A percentile compares a stretch with the other conserved stretches of the same genome.
Evolutionary conservation across 208 protist genomes (phyloP).

Genomic region (Trichomonas tenax): DNA sequence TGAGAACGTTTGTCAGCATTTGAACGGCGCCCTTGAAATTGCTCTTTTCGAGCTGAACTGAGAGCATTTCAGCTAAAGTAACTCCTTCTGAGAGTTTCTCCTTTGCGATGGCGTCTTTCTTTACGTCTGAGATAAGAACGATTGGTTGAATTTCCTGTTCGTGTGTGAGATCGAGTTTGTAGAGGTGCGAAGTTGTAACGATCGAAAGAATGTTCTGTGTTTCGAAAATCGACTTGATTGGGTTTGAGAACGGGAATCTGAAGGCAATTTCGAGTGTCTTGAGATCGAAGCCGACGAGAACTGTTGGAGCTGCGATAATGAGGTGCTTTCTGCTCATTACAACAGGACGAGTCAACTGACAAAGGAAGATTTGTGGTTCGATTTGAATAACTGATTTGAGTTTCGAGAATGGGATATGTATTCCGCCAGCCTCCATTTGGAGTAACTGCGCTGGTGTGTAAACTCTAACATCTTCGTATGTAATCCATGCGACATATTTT

Average conservation of each 20-base stretch:
- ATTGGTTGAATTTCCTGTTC: background rate
- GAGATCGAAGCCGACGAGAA: background rate
- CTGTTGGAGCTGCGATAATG: background rate
- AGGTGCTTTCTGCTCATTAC: background rate
- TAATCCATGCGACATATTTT: background rate
- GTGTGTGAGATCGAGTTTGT: background rate
- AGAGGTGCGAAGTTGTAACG: background rate
- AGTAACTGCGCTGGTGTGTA: background rate
- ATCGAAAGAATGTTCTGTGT: background rate
- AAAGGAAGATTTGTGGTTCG: background rate
- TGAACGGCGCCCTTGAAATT: background rate
- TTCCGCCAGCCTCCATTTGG: background rate
- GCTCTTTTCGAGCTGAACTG: background rate
- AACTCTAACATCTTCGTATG: background rate
- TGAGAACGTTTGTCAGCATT: background rate
- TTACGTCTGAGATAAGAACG: background rate
- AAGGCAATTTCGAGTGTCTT: background rate
- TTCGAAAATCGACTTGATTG: background rate
- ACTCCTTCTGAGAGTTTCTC: background rate
- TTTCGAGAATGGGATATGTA: background rate
- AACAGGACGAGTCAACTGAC: background rate
- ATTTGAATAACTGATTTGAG: background rate
- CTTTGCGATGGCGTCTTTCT: background rate
- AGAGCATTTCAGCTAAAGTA: background rate
- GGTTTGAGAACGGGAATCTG: background rate